phyloP scores from a whole-genome alignment of 2,329 filamentous ascomycete species.

The Pseudogymnoascus sp. region DNA sequence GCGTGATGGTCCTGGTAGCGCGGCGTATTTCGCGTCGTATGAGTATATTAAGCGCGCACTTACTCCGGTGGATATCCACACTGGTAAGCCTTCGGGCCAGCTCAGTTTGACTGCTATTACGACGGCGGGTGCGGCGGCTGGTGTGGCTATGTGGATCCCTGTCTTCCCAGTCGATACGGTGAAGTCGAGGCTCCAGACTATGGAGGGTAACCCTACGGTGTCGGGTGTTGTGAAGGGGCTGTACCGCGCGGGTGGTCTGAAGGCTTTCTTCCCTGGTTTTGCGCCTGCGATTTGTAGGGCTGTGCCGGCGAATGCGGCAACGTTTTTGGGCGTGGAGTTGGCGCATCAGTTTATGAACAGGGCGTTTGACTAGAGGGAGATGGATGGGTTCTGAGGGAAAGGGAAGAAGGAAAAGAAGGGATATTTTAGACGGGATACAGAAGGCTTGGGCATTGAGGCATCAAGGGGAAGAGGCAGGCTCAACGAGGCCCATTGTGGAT shows the following conservation, averaged over 20 bases:
- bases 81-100: constrained; percentile 64
- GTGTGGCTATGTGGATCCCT: constrained; percentile 98
- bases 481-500: constrained; percentile 1
- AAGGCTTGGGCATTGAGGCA: neutral
- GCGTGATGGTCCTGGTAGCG: constrained; percentile 83
- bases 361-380: constrained; percentile 45
- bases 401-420: neutral
- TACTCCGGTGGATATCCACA: constrained; percentile 69
- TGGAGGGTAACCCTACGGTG: constrained; percentile 75
- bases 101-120: constrained; percentile 77
- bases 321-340: constrained; percentile 79
- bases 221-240: constrained; percentile 70
- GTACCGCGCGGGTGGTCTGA: constrained; percentile 74
- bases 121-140: constrained; percentile 78
- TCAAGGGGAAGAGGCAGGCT: neutral
- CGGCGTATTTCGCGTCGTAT: constrained; percentile 95
- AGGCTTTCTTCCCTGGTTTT: constrained; percentile 95
- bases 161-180: constrained; percentile 97
- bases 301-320: constrained; percentile 92
- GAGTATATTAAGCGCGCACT: constrained; percentile 86
- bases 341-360: constrained; percentile 77
- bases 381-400: neutral
- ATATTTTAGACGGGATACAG: neutral
- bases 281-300: constrained; percentile 86
- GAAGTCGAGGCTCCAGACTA: constrained; percentile 88